Percentiles rank a stretch among this genome's conserved stretches.
Conservation (phyloP, 148 eudicot species). For the Chenopodium album region DNA sequence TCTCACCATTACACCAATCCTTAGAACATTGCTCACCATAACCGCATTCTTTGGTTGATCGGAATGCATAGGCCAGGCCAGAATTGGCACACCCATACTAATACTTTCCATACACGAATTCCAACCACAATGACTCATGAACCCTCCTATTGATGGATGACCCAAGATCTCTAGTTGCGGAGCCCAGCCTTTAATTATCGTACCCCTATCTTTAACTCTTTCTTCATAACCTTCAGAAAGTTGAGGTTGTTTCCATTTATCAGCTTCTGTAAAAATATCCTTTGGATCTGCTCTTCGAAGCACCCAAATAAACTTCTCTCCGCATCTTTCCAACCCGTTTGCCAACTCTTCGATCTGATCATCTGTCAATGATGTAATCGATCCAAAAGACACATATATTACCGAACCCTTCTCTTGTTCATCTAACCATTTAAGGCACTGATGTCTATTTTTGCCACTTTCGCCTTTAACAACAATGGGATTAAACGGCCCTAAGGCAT, state of each 20-base stretch:
- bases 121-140: constrained; percentile 67
- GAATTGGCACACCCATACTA: constrained; percentile 52
- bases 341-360: constrained; percentile 62
- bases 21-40: constrained; percentile 37
- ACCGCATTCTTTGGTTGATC: constrained; percentile 59
- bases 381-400: constrained; percentile 63
- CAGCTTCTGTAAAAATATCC: constrained; percentile 23
- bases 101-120: constrained; percentile 58
- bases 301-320: constrained; percentile 62
- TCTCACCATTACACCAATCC: constrained; percentile 35
- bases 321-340: constrained; percentile 50
- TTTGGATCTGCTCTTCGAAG: constrained; percentile 33
- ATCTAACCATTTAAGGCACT: constrained; percentile 29
- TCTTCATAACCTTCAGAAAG: constrained; percentile 64
- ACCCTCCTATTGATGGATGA: constrained; percentile 50
- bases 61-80: constrained; percentile 61
- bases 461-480: constrained; percentile 11
- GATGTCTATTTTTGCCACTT: constrained; percentile 9
- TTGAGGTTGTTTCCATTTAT: constrained; percentile 15
- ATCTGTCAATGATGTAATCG: constrained; percentile 39
- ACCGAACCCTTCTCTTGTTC: constrained; percentile 42
- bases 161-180: constrained; percentile 63
- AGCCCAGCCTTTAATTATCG: constrained; percentile 56
- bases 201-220: constrained; percentile 40
- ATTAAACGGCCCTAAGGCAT: constrained; percentile 29